Percentiles rank a stretch among this genome's conserved stretches.
Evolutionary conservation across 2,329 filamentous ascomycete species (phyloP).

Genomic region (Aspergillus sp.): DNA sequence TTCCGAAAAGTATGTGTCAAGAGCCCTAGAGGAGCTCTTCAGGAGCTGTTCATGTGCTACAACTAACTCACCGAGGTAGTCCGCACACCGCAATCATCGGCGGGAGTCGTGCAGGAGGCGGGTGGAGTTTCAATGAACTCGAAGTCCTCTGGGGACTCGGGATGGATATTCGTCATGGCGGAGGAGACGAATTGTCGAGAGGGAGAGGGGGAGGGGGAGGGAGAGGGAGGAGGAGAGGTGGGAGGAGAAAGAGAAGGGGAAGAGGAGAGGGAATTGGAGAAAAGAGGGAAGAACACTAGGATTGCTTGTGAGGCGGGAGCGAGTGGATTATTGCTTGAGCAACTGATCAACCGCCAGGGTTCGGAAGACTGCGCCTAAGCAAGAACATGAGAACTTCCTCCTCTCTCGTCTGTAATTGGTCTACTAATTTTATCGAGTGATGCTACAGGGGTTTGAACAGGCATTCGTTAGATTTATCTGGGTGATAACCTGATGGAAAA

Average conservation of each 20-base stretch:
- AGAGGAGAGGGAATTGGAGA: conserved; percentile 7
- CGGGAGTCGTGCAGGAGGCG: conserved; percentile 54
- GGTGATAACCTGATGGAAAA: no score
- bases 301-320: background rate
- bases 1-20: background rate
- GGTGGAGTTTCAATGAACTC: conserved; percentile 62
- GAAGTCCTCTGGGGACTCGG: conserved; percentile 51
- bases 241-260: conserved; percentile 16
- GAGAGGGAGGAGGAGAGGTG: conserved; percentile 21
- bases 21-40: background rate
- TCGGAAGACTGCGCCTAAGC: background rate
- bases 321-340: background rate
- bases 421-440: no score
- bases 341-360: background rate
- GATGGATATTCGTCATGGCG: conserved; percentile 44
- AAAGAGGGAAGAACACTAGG: conserved; percentile 5
- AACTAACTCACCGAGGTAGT: conserved; percentile 59
- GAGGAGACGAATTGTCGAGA: conserved; percentile 30
- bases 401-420: background rate
- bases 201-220: conserved; percentile 27
- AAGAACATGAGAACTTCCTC: background rate
- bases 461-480: no score
- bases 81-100: conserved; percentile 61
- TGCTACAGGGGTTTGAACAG: no score
- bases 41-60: no score